A percentile compares a stretch with the other conserved stretches of the same genome.
Conservation (phyloP, 2,329 filamentous ascomycete species). For the Xylaria sp. region DNA sequence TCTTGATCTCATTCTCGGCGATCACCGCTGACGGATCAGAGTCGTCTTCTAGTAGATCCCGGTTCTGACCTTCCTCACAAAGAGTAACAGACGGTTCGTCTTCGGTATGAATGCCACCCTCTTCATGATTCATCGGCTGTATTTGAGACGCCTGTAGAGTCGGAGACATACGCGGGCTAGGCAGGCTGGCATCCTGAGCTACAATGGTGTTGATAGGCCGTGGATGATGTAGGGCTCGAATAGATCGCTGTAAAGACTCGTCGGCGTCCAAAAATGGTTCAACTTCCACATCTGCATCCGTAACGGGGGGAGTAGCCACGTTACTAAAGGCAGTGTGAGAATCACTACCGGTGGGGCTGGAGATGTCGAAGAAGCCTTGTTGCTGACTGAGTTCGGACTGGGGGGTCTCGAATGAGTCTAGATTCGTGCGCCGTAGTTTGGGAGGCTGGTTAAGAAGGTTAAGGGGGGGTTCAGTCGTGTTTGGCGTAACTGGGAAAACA, state of each 20-base stretch:
- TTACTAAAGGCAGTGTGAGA: constrained; percentile 70
- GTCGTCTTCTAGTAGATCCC: constrained; percentile 54
- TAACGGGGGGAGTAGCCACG: constrained; percentile 79
- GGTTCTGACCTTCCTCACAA: constrained; percentile 57
- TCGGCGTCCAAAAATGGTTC: constrained; percentile 68
- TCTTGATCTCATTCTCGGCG: constrained; percentile 43
- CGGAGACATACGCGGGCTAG: constrained; percentile 93
- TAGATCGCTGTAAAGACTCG: constrained; percentile 60
- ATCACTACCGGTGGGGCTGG: constrained; percentile 65
- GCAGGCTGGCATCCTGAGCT: constrained; percentile 89
- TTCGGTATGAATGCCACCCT: constrained; percentile 55
- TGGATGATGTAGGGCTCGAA: constrained; percentile 59
- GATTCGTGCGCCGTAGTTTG: constrained; percentile 57
- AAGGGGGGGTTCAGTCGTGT: constrained; percentile 60
- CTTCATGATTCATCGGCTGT: constrained; percentile 55
- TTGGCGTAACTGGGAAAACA: constrained; percentile 66
- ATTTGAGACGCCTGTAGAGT: constrained; percentile 79
- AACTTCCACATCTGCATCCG: constrained; percentile 75
- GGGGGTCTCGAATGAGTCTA: constrained; percentile 58
- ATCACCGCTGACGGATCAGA: constrained; percentile 40
- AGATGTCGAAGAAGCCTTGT: constrained; percentile 57
- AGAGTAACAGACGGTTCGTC: constrained; percentile 52
- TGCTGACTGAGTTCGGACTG: constrained; percentile 57
- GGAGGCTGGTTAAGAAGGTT: constrained; percentile 47
- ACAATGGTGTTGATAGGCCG: constrained; percentile 74